phyloP scores from a whole-genome alignment of 805 yeast species.

The Yamadazyma paraphyllophila region DNA sequence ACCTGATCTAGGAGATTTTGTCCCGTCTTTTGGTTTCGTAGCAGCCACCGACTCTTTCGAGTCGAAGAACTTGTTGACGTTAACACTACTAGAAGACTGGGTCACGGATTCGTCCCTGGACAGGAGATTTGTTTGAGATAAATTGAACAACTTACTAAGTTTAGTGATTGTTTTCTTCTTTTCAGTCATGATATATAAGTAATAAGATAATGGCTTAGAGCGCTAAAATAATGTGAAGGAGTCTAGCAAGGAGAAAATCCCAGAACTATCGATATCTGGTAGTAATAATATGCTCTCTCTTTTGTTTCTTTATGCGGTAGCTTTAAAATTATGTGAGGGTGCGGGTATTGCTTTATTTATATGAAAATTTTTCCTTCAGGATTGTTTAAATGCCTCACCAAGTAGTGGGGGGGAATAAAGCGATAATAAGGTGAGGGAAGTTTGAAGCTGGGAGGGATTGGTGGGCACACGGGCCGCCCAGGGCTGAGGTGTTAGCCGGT shows the following conservation, averaged over 20 bases:
- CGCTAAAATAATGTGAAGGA: not conserved
- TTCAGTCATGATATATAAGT: conserved; percentile 8
- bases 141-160: conserved; percentile 22
- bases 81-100: not conserved
- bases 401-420: not conserved
- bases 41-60: not conserved
- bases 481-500: too few species aligned
- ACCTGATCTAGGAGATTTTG: not conserved
- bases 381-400: conserved; percentile 7
- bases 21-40: not conserved
- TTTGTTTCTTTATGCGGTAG: not conserved
- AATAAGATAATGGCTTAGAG: not conserved
- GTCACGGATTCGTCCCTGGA: not conserved
- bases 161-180: conserved; percentile 19
- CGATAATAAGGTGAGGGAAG: not conserved
- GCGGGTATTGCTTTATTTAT: conserved; percentile 6
- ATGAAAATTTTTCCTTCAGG: conserved; percentile 2
- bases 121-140: conserved; percentile 16
- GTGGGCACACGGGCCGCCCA: not conserved
- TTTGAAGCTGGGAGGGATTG: not conserved
- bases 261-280: not conserved
- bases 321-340: not conserved
- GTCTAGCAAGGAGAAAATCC: not conserved
- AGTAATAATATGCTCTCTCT: not conserved
- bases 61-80: not conserved